These are phyloP conservation scores for Candida andamanensis DNA, from an alignment of 805 yeast species.

Conservation along the genomic window DNA sequence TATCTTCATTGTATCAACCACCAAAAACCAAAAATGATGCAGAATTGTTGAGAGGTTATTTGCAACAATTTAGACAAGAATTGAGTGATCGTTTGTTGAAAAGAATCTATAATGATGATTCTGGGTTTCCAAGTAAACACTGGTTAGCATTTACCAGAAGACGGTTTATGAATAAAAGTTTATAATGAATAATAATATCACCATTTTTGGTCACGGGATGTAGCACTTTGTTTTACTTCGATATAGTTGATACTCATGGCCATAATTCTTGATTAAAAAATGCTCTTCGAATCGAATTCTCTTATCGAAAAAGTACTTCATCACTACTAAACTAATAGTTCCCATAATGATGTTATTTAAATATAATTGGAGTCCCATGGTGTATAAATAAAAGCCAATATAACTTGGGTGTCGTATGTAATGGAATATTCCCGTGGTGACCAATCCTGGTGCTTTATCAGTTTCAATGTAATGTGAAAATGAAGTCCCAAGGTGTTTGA, in stretches of 20 bases:
- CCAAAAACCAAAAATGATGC: constrained; percentile 72
- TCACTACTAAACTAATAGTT: constrained; percentile 12
- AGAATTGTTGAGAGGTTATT: constrained; percentile 73
- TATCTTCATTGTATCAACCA: constrained; percentile 72
- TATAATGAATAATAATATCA: constrained; percentile 34
- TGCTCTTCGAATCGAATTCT: constrained; percentile 34
- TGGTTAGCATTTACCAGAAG: constrained; percentile 97
- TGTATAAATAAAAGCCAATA: constrained; percentile 31
- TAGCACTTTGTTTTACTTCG: no score
- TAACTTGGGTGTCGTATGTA: constrained; percentile 35
- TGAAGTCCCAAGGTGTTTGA: constrained; percentile 29
- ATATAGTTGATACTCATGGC: constrained; percentile 26
- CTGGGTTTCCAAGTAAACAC: constrained; percentile 68
- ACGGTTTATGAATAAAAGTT: constrained; percentile 89
- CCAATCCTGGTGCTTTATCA: constrained; percentile 14
- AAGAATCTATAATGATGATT: constrained; percentile 60
- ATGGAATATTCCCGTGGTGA: constrained; percentile 29
- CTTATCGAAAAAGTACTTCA: constrained; percentile 22
- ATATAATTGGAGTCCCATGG: constrained; percentile 25
- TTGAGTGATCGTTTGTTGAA: constrained; percentile 73
- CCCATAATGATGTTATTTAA: constrained; percentile 19
- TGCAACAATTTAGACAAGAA: constrained; percentile 94
- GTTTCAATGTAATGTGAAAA: constrained; percentile 31
- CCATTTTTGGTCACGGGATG: no score
- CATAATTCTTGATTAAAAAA: constrained; percentile 22